Conservation (phyloP, 768 basidiomycete species). For the Rhizopogon roseolus region DNA sequence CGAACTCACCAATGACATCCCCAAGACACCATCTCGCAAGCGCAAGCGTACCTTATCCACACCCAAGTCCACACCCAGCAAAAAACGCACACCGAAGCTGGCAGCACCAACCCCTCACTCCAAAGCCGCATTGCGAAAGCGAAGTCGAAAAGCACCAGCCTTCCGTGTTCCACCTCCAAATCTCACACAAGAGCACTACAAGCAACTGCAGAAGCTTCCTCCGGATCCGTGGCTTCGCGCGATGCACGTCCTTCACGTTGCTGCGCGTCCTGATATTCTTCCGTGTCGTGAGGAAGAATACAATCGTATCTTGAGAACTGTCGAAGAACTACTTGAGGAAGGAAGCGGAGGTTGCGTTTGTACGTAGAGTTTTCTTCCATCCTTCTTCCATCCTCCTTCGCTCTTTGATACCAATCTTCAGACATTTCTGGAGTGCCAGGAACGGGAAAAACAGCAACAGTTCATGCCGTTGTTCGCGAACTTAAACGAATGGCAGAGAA, state of each 20-base stretch:
- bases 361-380: conserved; percentile 43
- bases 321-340: conserved; percentile 85
- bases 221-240: conserved; percentile 81
- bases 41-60: conserved; percentile 36
- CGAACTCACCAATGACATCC: conserved; percentile 23
- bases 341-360: conserved; percentile 95
- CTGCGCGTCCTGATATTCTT: conserved; percentile 82
- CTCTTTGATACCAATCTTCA: conserved; percentile 23
- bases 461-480: conserved; percentile 88
- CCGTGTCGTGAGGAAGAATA: conserved; percentile 91
- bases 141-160: conserved; percentile 23
- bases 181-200: conserved; percentile 29
- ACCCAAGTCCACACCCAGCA: conserved; percentile 29
- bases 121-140: conserved; percentile 54
- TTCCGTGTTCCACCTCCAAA: conserved; percentile 32
- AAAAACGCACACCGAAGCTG: conserved; percentile 32
- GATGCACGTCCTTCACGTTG: conserved; percentile 90
- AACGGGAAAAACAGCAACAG: conserved; percentile 97
- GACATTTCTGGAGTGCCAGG: conserved; percentile 99
- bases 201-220: conserved; percentile 48
- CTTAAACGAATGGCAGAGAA: conserved; percentile 84
- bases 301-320: conserved; percentile 62
- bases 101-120: conserved; percentile 74
- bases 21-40: conserved; percentile 51
- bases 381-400: not conserved